phyloP scores from a whole-genome alignment of 345 rosid genomes.

The Aquilaria sinensis region DNA sequence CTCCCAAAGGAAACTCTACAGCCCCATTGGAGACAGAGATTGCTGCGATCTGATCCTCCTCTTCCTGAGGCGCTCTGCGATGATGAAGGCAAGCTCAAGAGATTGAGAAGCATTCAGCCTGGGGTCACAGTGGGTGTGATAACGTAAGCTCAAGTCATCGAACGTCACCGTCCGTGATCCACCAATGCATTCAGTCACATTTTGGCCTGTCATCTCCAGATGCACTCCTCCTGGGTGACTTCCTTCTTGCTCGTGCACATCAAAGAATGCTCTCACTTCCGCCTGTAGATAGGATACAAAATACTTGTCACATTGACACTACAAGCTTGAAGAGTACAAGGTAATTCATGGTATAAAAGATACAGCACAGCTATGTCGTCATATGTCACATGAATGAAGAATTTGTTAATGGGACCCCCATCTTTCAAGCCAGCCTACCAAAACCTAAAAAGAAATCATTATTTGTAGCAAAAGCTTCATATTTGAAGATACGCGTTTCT shows the following conservation, averaged over 20 bases:
- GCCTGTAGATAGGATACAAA: constrained; percentile 27
- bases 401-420: not conserved
- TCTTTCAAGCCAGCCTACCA: not conserved
- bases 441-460: not conserved
- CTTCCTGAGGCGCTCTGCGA: constrained; percentile 68
- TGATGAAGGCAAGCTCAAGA: constrained; percentile 61
- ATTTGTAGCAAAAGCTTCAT: not conserved
- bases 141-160: constrained; percentile 63
- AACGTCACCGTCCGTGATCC: constrained; percentile 64
- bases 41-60: constrained; percentile 47
- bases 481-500: not conserved
- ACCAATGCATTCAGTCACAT: constrained; percentile 71
- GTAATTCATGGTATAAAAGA: too few relatives aligned
- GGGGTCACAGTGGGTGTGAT: constrained; percentile 66
- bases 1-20: constrained; percentile 19
- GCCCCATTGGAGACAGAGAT: constrained; percentile 19
- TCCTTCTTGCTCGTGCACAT: constrained; percentile 72
- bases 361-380: too few relatives aligned
- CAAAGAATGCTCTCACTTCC: constrained; percentile 64
- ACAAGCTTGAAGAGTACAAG: not conserved
- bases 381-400: too few relatives aligned
- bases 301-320: not conserved
- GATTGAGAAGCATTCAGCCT: constrained; percentile 70
- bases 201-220: constrained; percentile 68
- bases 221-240: constrained; percentile 71